Evolutionary conservation across 2,329 filamentous ascomycete genomes (phyloP), one percentile per base, ranked within the genome.

Genomic region (Fusarium tanahbumbuense): DNA sequence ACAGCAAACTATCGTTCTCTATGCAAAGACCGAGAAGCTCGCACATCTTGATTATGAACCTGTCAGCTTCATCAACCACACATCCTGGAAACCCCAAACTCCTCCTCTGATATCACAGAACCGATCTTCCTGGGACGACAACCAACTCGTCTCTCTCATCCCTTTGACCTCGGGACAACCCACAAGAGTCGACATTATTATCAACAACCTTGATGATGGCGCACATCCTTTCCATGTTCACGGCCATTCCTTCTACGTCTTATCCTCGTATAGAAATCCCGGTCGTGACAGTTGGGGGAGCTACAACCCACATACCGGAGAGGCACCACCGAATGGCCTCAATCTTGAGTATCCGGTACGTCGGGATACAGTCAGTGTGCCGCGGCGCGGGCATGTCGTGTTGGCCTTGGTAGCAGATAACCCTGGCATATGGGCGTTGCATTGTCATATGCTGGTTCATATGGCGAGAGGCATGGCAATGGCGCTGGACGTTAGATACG

Each of bases 371-470:
- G 37, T 64, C 5, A 64, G 28, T 11, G 50, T 64, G 8, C 61
- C 61, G 0, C n/a, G 61, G 1, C 5, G 61, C 0, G 61, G 61
- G 1, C 61, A 64, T 12, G 61, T 64, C 2, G 37, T 64, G 0
- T 13, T 64, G 10, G 5, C 59, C 0, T n/a, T 64, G 7, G 6
- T 64, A 1, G 59, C 37, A 5, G 37, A 49, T 10, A 64, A 64
- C 11, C 61, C 37, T 1, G 61, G 61, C 4, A 49, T 64, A 5
- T 64, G 61, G 61, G 61, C 61, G 4, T 13, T 64, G 1, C 61
- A 64, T 46, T 64, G 61, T 25, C 61, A 64, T 8, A 64, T 64
- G 61, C 37, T 64, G 4, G 61, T 64, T 8, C 61, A 64, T 27
- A 64, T 64, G 61, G 59, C 50, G 8, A 37, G n/a, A 15, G 61